Base-by-base conservation (phyloP, 805 yeast species). In the Ogataea thermomethanolica region DNA sequence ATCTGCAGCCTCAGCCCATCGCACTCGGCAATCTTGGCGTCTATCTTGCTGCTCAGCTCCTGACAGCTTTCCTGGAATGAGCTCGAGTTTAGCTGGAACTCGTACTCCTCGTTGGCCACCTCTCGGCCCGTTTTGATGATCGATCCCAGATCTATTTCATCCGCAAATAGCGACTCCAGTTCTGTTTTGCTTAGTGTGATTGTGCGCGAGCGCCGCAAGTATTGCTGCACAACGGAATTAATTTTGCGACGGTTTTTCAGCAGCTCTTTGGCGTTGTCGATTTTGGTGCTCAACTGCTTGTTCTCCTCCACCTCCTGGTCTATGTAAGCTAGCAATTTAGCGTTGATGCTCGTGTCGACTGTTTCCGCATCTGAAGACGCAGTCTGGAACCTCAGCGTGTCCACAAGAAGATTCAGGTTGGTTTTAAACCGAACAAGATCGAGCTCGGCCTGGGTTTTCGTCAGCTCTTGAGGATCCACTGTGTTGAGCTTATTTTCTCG, bases 111-210 rank as follows among this genome's bases (percentile, higher is more conserved):
- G 11, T 46, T 45, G 10, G 47, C 48, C 3, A 51, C 28, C 10
- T 51, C 26, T 14, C 41, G 39, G 2, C 64, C 65, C 2, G 49
- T 41, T 15, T 52, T 51, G 17, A 58, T 12, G 11, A 61, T 48
- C 6, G 40, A 24, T 11, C 44, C 41, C 11, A 42, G 37, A 29
- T 60, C 62, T 7, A 53, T 37, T 2, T 60, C 62, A 12, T 48
- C 46, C 1, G 55, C 59, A 39, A 62, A 62, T 15, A 62, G 45
- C n/a, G 45, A 28, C 7, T 36, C 41, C 2, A 62, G 20, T 38
- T 62, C 64, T 7, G 25, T 28, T 31, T 40, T 46, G 2, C 54
- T 39, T 29, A 62, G 31, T 10, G 46, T 48, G 14, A 62, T 50
- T 7, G 44, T 28, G 31, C 54, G 51, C 0, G 55, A 44, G 14